Evolutionary conservation across 768 basidiomycete genomes (phyloP).

Genomic region (Inosperma sp.): DNA sequence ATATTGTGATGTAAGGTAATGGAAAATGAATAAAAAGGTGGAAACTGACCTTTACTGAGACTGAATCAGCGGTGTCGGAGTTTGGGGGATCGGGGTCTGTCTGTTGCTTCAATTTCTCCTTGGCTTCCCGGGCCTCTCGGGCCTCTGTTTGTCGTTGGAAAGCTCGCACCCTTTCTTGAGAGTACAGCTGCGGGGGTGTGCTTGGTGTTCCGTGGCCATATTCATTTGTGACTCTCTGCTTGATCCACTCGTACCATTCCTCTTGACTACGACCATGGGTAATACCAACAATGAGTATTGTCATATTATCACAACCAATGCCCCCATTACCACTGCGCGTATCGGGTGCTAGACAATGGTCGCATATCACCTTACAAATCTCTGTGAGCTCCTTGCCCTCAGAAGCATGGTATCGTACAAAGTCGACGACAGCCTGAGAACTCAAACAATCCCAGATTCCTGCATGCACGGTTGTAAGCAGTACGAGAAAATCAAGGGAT

Average conservation of each 20-base stretch:
- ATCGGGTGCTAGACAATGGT: slow-evolving; percentile 91
- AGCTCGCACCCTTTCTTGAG: slow-evolving; percentile 53
- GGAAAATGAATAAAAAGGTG: no score
- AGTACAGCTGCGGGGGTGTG: slow-evolving; percentile 70
- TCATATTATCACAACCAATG: slow-evolving; percentile 99
- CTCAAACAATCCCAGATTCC: slow-evolving; percentile 98
- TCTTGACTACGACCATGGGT: slow-evolving; percentile 80
- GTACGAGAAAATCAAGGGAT: not conserved
- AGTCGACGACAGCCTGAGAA: slow-evolving; percentile 90
- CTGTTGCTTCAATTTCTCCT: no score
- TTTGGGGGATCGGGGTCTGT: no score
- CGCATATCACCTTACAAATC: slow-evolving; percentile 86
- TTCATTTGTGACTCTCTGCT: slow-evolving; percentile 68
- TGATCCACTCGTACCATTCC: slow-evolving; percentile 90
- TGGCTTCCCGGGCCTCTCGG: slow-evolving; percentile 46
- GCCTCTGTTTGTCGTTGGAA: slow-evolving; percentile 60
- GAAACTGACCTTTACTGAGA: no score
- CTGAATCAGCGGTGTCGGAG: no score
- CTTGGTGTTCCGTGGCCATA: slow-evolving; percentile 81
- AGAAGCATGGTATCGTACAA: slow-evolving; percentile 75
- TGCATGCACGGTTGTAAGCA: slow-evolving; percentile 28
- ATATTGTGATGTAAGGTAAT: no score
- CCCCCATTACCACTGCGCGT: slow-evolving; percentile 87
- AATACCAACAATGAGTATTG: slow-evolving; percentile 83
- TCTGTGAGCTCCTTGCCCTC: slow-evolving; percentile 71